phyloP scores from a whole-genome alignment of 169 alveolate species.

The Plasmodium gaboni region DNA sequence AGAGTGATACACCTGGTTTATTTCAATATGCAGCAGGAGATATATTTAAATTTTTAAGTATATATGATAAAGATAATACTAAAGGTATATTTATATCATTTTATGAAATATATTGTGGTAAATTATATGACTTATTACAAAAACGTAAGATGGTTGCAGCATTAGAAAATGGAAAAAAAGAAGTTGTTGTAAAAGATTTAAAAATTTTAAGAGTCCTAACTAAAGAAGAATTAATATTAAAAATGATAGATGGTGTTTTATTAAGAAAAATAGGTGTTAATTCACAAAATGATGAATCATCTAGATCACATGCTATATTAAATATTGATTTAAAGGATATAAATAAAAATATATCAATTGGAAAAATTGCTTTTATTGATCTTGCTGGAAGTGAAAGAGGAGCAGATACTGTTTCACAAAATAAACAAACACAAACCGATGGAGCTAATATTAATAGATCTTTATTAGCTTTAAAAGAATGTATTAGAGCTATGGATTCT shows the following conservation, averaged over 20 bases:
- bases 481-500: constrained; percentile 99
- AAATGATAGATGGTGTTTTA: constrained; percentile 91
- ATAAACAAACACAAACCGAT: constrained; percentile 96
- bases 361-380: constrained; percentile 97
- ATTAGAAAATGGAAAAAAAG: constrained; percentile 93
- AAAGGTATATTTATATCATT: constrained; percentile 93
- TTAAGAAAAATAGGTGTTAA: constrained; percentile 96
- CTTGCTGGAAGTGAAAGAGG: constrained; percentile 99
- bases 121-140: constrained; percentile 97
- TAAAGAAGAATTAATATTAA: constrained; percentile 92
- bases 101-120: constrained; percentile 99
- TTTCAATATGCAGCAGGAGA: constrained; percentile 95
- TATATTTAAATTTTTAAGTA: constrained; percentile 88
- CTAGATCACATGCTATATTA: constrained; percentile 99
- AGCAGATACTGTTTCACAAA: constrained; percentile 97
- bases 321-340: constrained; percentile 92
- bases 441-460: constrained; percentile 99
- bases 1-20: constrained; percentile 92
- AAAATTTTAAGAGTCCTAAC: constrained; percentile 89
- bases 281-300: constrained; percentile 98
- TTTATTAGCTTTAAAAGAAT: constrained; percentile 98
- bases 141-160: constrained; percentile 91
- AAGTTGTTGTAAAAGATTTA: constrained; percentile 95
- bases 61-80: constrained; percentile 80
- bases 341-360: constrained; percentile 84